Base-by-base conservation (phyloP, 1,139 yeast genomes). In the Candida pseudocylindracea region DNA sequence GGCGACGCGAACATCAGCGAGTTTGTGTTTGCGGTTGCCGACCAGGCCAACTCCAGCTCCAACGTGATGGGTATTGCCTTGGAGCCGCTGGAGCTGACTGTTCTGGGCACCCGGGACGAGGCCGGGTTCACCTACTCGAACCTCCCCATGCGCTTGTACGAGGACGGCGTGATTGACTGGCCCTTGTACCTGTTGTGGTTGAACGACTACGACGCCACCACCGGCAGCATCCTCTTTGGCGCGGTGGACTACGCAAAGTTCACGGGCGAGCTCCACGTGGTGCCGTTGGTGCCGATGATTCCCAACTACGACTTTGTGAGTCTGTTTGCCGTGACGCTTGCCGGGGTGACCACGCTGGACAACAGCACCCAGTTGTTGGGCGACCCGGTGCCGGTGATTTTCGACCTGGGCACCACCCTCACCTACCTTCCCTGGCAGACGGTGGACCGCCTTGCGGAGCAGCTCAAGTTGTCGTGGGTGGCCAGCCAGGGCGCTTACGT, bases 341-440 rank as follows among this genome's bases (percentile, higher is more conserved):
- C 4, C 20, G 20, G 20, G 6, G 6, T 15, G 6, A 4, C 6
- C 4, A 15, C 20, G 6, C 20, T 15, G 20, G 6, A 15, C 6
- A 15, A 36, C 41, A 33, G 31, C 30, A 33, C 40, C 12, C 4
- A 45, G 20, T 15, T 15, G 20, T 15, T 15, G 6, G 20, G 6
- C 6, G 20, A 4, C 6, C 20, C 20, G 20, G 20, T 46, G 34
- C 41, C 51, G 29, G 55, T 52, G 26, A 41, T 54, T 30, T 45
- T 60, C 34, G 67, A 62, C 42, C 51, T 65, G 9, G 64, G 64
- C 29, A 54, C 62, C 26, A 57, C 63, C 12, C 48, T 53, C 35
- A 44, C 52, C 28, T 45, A 43, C 36, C 45, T 57, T 28, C 50
- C 51, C 6, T 35, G 40, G 24, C 42, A 41, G 4, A 40, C 45